A percentile compares a stretch with the other conserved stretches of the same genome.
These are phyloP conservation scores for Cladosporium sp. DNA, from an alignment of 2,329 filamentous ascomycete species.

Conservation along the genomic window DNA sequence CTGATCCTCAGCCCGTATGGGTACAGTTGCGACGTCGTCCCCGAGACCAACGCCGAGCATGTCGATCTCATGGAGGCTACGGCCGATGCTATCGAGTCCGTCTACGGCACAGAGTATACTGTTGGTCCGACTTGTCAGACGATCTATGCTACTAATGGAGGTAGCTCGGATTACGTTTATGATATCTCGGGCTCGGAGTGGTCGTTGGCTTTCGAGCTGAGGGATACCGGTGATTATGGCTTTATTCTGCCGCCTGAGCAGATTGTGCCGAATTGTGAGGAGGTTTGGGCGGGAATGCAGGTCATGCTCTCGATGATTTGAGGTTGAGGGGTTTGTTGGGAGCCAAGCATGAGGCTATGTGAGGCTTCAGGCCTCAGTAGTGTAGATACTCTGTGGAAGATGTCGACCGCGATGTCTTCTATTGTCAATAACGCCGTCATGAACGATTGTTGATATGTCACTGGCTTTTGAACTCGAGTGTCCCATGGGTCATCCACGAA, in stretches of 20 bases:
- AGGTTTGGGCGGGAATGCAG: conserved; percentile 28
- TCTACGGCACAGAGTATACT: conserved; percentile 44
- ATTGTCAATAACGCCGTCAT: no score
- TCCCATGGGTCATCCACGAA: no score
- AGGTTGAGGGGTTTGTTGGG: no score
- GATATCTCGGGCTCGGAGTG: conserved; percentile 14
- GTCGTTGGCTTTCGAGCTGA: conserved; percentile 12
- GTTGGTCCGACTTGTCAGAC: conserved; percentile 44
- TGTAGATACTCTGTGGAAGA: no score
- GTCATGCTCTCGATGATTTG: conserved; percentile 17
- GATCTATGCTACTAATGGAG: conserved; percentile 8
- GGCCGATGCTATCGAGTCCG: conserved; percentile 52
- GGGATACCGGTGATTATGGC: conserved; percentile 7
- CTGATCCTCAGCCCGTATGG: conserved; percentile 57
- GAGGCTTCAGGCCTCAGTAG: no score
- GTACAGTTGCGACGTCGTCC: conserved; percentile 50
- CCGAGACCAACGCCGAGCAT: conserved; percentile 44
- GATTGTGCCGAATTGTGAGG: conserved; percentile 11
- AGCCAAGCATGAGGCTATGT: no score
- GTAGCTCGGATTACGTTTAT: conserved; percentile 15
- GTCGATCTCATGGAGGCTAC: conserved; percentile 48
- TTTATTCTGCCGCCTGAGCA: conserved; percentile 14
- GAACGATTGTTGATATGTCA: no score
- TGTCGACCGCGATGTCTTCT: no score
- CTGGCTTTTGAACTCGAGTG: no score